phyloP scores from a whole-genome alignment of 2,329 filamentous ascomycete genomes.

The Alternaria triticina region DNA sequence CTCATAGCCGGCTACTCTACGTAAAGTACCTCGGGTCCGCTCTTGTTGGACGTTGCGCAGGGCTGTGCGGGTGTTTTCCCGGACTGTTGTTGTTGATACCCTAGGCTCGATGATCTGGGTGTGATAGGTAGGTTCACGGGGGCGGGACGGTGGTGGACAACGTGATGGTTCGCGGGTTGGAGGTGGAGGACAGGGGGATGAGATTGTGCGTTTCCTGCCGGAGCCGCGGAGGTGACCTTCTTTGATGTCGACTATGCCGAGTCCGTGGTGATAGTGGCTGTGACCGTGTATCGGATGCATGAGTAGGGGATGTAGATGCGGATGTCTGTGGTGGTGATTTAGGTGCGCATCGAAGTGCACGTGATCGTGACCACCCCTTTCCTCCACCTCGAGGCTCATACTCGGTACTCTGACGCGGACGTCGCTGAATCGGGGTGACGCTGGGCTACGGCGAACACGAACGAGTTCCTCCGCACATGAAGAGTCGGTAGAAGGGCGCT shows the following conservation, averaged over 20 bases:
- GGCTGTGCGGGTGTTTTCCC: slow-evolving; percentile 35
- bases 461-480: slow-evolving; percentile 39
- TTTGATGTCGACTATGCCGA: background rate
- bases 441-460: slow-evolving; percentile 31
- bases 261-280: slow-evolving; percentile 13
- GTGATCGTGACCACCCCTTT: slow-evolving; percentile 24
- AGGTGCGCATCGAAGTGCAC: slow-evolving; percentile 27
- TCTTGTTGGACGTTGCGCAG: slow-evolving; percentile 25
- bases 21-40: slow-evolving; percentile 20
- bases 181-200: slow-evolving; percentile 22
- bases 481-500: slow-evolving; percentile 25
- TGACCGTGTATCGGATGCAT: slow-evolving; percentile 29
- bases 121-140: slow-evolving; percentile 35
- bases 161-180: slow-evolving; percentile 16
- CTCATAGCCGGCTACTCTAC: slow-evolving; percentile 41
- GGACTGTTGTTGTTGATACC: slow-evolving; percentile 20
- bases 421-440: slow-evolving; percentile 26
- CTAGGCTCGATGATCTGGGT: slow-evolving; percentile 35
- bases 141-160: slow-evolving; percentile 5
- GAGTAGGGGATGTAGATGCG: slow-evolving; percentile 34
- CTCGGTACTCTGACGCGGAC: slow-evolving; percentile 31
- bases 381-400: slow-evolving; percentile 21
- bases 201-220: slow-evolving; percentile 24
- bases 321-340: slow-evolving; percentile 24
- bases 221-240: slow-evolving; percentile 24